phyloP scores from a whole-genome alignment of 805 yeast species.

The Yamadazyma phyllophila region DNA sequence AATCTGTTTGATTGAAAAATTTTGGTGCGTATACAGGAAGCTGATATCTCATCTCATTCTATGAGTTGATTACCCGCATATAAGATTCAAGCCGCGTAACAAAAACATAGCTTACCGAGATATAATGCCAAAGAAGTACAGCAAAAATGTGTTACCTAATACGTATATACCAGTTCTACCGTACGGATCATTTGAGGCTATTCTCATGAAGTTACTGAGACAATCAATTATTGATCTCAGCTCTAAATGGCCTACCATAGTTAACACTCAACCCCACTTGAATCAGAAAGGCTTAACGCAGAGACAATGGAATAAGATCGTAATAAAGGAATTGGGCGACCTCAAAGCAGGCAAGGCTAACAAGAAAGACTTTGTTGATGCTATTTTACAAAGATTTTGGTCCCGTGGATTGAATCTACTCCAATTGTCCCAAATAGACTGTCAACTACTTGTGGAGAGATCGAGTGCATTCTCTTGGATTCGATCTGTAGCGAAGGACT shows the following conservation, averaged over 20 bases:
- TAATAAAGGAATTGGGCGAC: conserved; percentile 15
- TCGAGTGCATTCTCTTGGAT: conserved; percentile 50
- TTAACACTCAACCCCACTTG: conserved; percentile 26
- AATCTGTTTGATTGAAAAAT: conserved; percentile 1
- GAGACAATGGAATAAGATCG: conserved; percentile 20
- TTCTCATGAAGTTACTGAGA: conserved; percentile 31
- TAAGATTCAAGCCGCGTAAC: neutral
- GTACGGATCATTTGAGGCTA: conserved; percentile 16
- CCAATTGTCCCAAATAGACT: conserved; percentile 71
- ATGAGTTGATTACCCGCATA: conserved; percentile 1
- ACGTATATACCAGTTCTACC: conserved; percentile 36
- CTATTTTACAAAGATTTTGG: conserved; percentile 51
- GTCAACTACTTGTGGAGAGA: conserved; percentile 59
- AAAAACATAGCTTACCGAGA: neutral
- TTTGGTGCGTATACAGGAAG: conserved; percentile 6
- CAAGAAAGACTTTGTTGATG: conserved; percentile 39
- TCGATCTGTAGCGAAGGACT: conserved; percentile 44
- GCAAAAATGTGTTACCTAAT: conserved; percentile 34
- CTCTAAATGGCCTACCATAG: conserved; percentile 35
- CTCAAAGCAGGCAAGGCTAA: conserved; percentile 15
- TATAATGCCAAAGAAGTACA: neutral
- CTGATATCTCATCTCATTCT: conserved; percentile 2
- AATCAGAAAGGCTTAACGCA: conserved; percentile 16
- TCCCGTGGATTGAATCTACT: conserved; percentile 55
- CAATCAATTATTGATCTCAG: conserved; percentile 30